A percentile compares a stretch with the other conserved stretches of the same genome.
These are phyloP conservation scores for Fusarium globosum DNA, from an alignment of 2,329 filamentous ascomycete genomes.

Conservation along the genomic window DNA sequence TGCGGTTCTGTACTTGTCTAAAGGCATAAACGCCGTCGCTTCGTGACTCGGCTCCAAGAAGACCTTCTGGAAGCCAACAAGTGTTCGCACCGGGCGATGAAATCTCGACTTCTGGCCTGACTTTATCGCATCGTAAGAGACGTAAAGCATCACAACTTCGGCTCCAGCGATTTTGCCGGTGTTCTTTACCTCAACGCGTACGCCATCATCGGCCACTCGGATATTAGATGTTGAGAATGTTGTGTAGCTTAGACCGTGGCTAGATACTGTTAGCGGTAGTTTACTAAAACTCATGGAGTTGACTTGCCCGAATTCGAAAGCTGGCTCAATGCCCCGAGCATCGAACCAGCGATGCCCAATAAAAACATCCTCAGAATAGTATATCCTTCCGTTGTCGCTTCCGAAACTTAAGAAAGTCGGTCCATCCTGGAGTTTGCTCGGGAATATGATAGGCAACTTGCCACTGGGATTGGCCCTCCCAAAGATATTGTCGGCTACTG, in stretches of 20 bases:
- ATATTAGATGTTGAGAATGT: conserved; percentile 1
- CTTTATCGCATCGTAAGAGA: background rate
- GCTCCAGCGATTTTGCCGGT: background rate
- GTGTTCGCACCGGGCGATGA: background rate
- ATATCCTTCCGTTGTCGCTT: conserved; percentile 15
- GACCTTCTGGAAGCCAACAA: conserved; percentile 5
- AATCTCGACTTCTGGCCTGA: conserved; percentile 13
- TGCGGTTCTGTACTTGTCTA: conserved; percentile 8
- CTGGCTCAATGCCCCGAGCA: background rate
- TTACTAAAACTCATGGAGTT: accelerated
- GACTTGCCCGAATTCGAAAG: conserved; percentile 23
- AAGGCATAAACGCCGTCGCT: background rate
- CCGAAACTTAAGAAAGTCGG: conserved; percentile 23
- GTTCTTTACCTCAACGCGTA: conserved; percentile 2
- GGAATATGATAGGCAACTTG: conserved; percentile 23
- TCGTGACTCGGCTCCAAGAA: background rate
- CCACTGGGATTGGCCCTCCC: conserved; percentile 25
- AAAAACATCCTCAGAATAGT: conserved; percentile 28
- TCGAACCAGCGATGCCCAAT: conserved; percentile 31
- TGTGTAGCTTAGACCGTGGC: conserved; percentile 27
- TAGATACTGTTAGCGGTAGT: background rate
- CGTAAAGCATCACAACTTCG: conserved; percentile 20
- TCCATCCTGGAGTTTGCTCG: background rate
- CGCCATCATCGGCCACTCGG: accelerated
- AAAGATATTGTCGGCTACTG: conserved; percentile 21